Evolutionary conservation across 192 early-diverging fungal genomes (phyloP), one percentile per base, ranked within the genome.

Genomic region (Coemansia furcata): DNA sequence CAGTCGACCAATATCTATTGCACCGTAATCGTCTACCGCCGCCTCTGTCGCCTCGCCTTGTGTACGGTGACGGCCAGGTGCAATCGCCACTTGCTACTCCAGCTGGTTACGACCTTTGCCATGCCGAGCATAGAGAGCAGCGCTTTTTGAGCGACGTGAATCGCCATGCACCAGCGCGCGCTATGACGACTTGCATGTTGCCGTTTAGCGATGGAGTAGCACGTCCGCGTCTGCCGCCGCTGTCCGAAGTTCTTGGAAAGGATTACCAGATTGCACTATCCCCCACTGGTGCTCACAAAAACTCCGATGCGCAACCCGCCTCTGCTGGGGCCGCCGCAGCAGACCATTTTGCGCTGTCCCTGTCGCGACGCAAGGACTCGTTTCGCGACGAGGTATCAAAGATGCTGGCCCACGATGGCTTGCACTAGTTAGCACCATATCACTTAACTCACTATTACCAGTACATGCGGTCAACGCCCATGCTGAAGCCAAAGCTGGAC

Each of bases 161-260:
- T 38, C 26, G 32, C 33, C 19, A 23, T 37, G 35, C 62, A 23
- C 23, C 72, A 19, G 69, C 62, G 57, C 72, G 50, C 10, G 50
- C 12, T 32, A 33, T 57, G 54, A 33, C 54, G 14, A 15, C 26
- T 15, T 57, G 54, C n/a, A 7, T 63, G n/a, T 47, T 82, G 55
- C 79, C 74, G 4, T 82, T 82, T 61, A 76, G 74, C 57, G 65
- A 75, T 40, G 71, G 74, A 17, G 38, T 47, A 23, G 67, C 68
- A 35, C 80, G 80, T 12, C 74, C 74, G 8, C 74, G 65, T 23
- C 68, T 82, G 35, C 80, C 80, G 46, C 74, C 80, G 36, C 71
- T 82, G 4, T 77, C 71, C 3, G 80, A 82, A 60, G 64, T 76
- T 1, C 72, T 82, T 32, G 80, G 80, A 37, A 82, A 73, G 32